Evolutionary conservation across 2,329 filamentous ascomycete species (phyloP), one percentile per base, ranked within the genome.

Genomic region (Claviceps paspali): DNA sequence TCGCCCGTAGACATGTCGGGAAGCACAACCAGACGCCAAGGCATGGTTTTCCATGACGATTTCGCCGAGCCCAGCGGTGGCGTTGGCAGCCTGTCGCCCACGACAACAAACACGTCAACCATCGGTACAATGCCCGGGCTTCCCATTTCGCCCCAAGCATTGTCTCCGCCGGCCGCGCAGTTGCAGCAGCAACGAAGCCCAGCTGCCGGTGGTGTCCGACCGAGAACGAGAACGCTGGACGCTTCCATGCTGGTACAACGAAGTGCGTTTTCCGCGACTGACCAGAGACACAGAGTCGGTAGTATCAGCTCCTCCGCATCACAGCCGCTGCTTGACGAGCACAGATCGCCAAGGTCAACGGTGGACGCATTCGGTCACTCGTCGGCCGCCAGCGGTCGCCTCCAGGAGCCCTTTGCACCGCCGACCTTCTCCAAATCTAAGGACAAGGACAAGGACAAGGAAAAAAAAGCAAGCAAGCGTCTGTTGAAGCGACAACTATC

Each of bases 281-380:
- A 74, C 41, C 66, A 61, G 46, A 70, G 79, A 36, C 72, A 77
- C 47, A 69, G 79, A 36, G 72, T 84, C 30, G 77, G 79, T 35
- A 84, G 80, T 21, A 73, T 84, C 47, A 77, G 79, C 47, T 79
- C 77, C 26, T 67, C 74, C 6, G 51, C 65, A 4, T 70, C 74
- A 4, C 63, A 71, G 33, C 62, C 65, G 35, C 64, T 68, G 34
- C 57, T 65, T 40, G 67, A 72, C 17, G 68, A 71, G 29, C 58
- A 62, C 39, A 63, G 60, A 38, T 45, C 57, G 15, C 51, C 60
- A 17, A 51, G 57, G 18, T 55, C 60, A n/a, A 52, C 58, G 9
- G 50, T 61, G 9, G 64, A 69, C 42, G 58, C 63, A 2, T 44
- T 64, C 17, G 52, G 57, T 27, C 65, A 63, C 42, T 59, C 63